Evolutionary conservation across 306 rosid genomes (phyloP).

Genomic region (Lathyrus aphaca): DNA sequence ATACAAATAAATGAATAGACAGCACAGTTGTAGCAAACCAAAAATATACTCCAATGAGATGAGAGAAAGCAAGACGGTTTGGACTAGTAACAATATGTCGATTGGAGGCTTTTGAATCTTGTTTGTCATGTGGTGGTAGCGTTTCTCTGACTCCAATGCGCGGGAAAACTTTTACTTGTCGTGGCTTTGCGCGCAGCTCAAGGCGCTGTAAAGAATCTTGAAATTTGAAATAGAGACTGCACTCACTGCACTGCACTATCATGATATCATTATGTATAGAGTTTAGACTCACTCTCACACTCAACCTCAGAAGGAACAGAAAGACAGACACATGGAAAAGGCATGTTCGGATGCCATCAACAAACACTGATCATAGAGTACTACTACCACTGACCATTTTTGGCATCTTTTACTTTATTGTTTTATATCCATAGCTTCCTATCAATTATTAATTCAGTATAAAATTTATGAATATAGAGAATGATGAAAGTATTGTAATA

Average conservation of each 20-base stretch:
- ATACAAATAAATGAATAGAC: no score
- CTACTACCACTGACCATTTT: slow-evolving; percentile 23
- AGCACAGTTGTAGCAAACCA: no score
- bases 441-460: no score
- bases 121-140: slow-evolving; percentile 13
- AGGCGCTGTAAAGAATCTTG: slow-evolving; percentile 27
- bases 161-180: slow-evolving; percentile 25
- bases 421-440: no score
- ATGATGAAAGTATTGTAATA: no score
- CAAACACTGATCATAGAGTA: not conserved
- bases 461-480: no score
- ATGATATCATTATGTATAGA: no score
- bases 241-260: not conserved
- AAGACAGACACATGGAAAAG: slow-evolving; percentile 27
- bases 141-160: not conserved
- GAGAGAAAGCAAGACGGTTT: no score
- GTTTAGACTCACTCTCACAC: not conserved
- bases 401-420: slow-evolving; percentile 10
- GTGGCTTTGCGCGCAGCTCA: not conserved
- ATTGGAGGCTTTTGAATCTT: not conserved
- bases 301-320: slow-evolving; percentile 26
- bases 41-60: no score
- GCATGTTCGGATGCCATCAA: slow-evolving; percentile 26
- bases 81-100: no score
- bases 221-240: slow-evolving; percentile 35